Percentiles rank a stretch among this genome's conserved stretches.
Evolutionary conservation across 106 monocot species (phyloP).

Genomic region (Phalaenopsis aphrodite): DNA sequence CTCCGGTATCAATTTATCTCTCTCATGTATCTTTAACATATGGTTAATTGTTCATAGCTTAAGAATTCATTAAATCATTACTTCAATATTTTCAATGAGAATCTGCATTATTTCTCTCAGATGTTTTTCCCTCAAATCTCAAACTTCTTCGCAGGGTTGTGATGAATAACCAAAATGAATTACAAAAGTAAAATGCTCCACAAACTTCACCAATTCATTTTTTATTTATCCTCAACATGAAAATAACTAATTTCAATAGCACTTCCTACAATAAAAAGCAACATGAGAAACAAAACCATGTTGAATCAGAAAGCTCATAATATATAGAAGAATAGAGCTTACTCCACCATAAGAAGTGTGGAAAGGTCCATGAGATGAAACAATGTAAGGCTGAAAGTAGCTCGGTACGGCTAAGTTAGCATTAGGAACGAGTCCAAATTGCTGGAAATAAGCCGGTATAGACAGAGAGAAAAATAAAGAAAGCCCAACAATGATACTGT

Average conservation of each 20-base stretch:
- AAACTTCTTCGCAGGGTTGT: background rate
- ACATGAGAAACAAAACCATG: background rate
- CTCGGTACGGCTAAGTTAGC: slow-evolving; percentile 56
- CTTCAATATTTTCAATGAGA: background rate
- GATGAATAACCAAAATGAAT: background rate
- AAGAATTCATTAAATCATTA: background rate
- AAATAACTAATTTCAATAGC: background rate
- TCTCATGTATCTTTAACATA: background rate
- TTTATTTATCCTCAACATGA: background rate
- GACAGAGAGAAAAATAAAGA: slow-evolving; percentile 91
- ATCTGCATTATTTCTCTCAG: background rate
- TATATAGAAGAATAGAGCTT: slow-evolving; percentile 19
- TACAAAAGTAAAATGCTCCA: background rate
- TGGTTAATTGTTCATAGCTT: background rate
- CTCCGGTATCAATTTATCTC: too few species aligned
- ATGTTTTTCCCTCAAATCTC: background rate
- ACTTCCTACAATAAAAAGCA: slow-evolving; percentile 2
- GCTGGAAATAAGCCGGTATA: slow-evolving; percentile 93
- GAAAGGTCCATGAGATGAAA: slow-evolving; percentile 81
- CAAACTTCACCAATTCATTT: background rate
- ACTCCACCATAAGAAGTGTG: slow-evolving; percentile 46
- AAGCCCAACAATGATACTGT: slow-evolving; percentile 85
- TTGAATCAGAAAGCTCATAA: background rate
- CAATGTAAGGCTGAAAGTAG: slow-evolving; percentile 71
- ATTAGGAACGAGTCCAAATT: slow-evolving; percentile 64